Conservation (phyloP, 495 filamentous ascomycete genomes). For the Immersiella caudata region DNA sequence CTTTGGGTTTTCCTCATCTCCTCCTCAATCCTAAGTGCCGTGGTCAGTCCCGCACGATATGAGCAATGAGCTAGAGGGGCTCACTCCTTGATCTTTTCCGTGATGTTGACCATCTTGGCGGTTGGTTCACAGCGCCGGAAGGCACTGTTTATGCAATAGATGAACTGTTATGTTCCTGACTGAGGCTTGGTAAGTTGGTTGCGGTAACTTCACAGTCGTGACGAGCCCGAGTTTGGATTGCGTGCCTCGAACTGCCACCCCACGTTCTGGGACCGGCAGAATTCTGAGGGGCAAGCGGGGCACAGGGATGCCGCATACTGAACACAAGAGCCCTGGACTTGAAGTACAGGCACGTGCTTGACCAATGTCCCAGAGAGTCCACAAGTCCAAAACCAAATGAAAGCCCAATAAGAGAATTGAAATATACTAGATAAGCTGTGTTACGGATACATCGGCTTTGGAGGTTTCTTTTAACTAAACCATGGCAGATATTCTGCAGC, state of each 20-base stretch:
- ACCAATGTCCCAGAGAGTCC: too few relatives aligned
- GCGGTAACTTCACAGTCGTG: neutral
- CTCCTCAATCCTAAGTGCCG: conserved; percentile 82
- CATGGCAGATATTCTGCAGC: neutral
- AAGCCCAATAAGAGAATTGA: too few relatives aligned
- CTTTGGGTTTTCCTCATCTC: conserved; percentile 99
- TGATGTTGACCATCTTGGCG: conserved; percentile 97
- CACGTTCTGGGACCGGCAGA: conserved; percentile 39
- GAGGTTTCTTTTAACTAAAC: neutral
- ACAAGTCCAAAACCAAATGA: too few relatives aligned
- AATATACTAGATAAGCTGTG: too few relatives aligned
- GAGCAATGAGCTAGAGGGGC: conserved; percentile 28
- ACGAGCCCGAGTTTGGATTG: conserved; percentile 12
- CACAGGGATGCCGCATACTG: neutral
- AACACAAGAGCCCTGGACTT: neutral
- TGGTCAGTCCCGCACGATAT: conserved; percentile 27
- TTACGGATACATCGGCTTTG: too few relatives aligned
- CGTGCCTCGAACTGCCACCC: conserved; percentile 26
- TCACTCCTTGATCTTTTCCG: conserved; percentile 99
- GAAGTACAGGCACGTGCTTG: conserved; percentile 5
- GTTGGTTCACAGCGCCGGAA: conserved; percentile 22
- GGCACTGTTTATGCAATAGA: neutral
- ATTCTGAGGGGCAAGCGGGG: conserved; percentile 37
- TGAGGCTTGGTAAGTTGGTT: neutral
- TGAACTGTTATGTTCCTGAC: neutral